Evolutionary conservation across 148 eudicot genomes (phyloP).

Genomic region (Heliamphora exappendiculata): DNA sequence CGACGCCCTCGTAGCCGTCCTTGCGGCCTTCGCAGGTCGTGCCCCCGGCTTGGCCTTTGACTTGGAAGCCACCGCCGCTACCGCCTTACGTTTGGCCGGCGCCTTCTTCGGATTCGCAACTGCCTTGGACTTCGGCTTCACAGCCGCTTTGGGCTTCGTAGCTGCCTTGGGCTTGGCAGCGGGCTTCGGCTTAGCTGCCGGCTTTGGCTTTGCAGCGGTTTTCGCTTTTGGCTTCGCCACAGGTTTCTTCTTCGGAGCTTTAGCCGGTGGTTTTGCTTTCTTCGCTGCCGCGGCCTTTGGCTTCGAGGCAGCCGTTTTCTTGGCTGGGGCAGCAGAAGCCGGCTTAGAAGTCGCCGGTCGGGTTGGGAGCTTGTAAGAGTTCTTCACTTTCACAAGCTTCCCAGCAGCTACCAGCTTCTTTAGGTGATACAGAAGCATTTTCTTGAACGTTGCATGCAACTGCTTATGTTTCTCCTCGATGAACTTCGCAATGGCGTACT

Average conservation of each 20-base stretch:
- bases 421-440: no score
- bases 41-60: slow-evolving; percentile 5
- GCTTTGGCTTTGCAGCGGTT: no score
- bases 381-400: no score
- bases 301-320: not conserved
- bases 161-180: slow-evolving; percentile 15
- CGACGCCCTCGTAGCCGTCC: not conserved
- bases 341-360: no score
- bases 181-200: slow-evolving; percentile 13
- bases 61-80: slow-evolving; percentile 20
- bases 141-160: not conserved
- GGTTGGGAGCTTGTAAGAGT: no score
- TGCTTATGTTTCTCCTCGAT: no score
- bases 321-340: no score
- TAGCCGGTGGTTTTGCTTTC: slow-evolving; percentile 16
- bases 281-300: slow-evolving; percentile 8
- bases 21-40: not conserved
- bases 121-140: not conserved
- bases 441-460: no score
- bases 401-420: no score
- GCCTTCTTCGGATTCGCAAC: slow-evolving; percentile 12
- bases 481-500: slow-evolving; percentile 65
- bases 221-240: no score
- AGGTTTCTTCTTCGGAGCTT: not conserved
- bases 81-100: slow-evolving; percentile 35